Evolutionary conservation across 768 basidiomycete species (phyloP).

Genomic region (Hortiboletus campestris): DNA sequence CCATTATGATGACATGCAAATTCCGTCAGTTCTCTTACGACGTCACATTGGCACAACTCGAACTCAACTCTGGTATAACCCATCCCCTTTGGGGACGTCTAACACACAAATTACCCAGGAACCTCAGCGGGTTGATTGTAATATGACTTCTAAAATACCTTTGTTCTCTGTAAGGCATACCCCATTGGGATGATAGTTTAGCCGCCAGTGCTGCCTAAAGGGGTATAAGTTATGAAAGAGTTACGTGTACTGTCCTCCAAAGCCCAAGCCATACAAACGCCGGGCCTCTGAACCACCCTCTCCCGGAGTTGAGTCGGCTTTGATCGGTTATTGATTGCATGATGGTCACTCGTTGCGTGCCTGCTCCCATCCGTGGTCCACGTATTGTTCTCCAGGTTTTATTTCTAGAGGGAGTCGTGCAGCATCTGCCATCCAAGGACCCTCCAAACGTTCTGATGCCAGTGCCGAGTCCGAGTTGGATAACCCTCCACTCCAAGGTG

Average conservation of each 20-base stretch:
- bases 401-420: neutral
- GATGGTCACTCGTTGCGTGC: neutral
- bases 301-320: constrained; percentile 5
- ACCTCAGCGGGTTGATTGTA: too few species aligned
- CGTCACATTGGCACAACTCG: neutral
- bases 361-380: neutral
- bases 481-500: neutral
- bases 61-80: too few species aligned
- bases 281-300: neutral
- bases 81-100: too few species aligned
- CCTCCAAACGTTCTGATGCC: constrained; percentile 4
- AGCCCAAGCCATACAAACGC: neutral
- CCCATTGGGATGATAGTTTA: too few species aligned
- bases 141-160: too few species aligned
- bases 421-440: neutral
- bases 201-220: too few species aligned
- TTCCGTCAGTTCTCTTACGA: neutral
- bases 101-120: too few species aligned
- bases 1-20: neutral
- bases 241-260: too few species aligned
- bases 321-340: constrained; percentile 16
- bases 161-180: too few species aligned
- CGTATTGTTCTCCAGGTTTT: neutral
- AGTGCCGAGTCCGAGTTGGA: neutral
- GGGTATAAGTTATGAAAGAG: too few species aligned